These are phyloP conservation scores for Fusarium keratoplasticum DNA, from an alignment of 2,329 filamentous ascomycete species.

Conservation along the genomic window DNA sequence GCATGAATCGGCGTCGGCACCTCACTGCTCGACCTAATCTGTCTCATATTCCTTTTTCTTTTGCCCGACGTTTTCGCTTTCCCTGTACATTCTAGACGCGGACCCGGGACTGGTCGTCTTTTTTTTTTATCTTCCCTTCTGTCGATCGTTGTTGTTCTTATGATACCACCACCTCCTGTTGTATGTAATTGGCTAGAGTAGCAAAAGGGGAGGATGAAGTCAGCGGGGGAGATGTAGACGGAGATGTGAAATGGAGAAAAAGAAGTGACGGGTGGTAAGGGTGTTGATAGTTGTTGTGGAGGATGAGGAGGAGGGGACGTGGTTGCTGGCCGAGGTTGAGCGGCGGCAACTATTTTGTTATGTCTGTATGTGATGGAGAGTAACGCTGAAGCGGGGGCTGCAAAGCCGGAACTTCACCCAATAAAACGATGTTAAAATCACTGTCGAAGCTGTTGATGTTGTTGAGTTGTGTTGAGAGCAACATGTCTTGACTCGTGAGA, in stretches of 20 bases:
- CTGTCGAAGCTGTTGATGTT: background rate
- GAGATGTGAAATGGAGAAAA: constrained; percentile 27
- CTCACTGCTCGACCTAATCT: constrained; percentile 48
- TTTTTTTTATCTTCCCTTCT: constrained; percentile 34
- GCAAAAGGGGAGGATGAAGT: constrained; percentile 32
- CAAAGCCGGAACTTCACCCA: constrained; percentile 36
- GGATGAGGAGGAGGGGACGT: constrained; percentile 18
- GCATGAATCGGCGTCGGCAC: constrained; percentile 46
- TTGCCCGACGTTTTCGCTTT: constrained; percentile 36
- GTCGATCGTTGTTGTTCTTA: constrained; percentile 41
- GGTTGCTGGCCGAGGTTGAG: constrained; percentile 39
- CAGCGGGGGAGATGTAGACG: constrained; percentile 15
- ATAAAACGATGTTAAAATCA: constrained; percentile 39
- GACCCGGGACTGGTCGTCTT: constrained; percentile 46
- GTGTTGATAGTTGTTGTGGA: constrained; percentile 12
- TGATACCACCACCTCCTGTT: constrained; percentile 49
- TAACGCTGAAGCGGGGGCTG: constrained; percentile 32
- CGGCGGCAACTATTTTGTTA: constrained; percentile 28
- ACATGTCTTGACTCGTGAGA: background rate
- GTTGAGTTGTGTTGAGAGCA: background rate
- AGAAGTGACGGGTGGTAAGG: constrained; percentile 24
- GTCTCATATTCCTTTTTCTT: constrained; percentile 45
- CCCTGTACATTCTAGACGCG: constrained; percentile 51
- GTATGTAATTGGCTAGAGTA: constrained; percentile 46
- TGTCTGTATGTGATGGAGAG: constrained; percentile 25